Evolutionary conservation across 1,284 basidiomycete species (phyloP), one percentile per base, ranked within the genome.

Genomic region (Puccinia horiana): DNA sequence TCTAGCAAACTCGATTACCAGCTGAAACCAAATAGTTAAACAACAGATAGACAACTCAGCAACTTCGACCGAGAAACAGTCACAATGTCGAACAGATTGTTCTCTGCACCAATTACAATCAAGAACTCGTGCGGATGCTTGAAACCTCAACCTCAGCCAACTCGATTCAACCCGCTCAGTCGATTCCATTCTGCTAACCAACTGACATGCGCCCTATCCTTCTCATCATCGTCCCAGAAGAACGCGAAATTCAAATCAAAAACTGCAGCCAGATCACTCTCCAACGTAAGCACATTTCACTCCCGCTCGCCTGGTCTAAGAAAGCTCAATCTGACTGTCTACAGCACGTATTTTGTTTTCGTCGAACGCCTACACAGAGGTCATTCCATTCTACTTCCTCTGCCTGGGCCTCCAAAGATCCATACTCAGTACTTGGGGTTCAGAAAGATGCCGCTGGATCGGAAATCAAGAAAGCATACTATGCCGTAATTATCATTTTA

Each of bases 391-490:
- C 91, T 18, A 91, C 93, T 35, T 85, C 89, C 20, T 87, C 89
- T 23, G 87, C 88, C 65, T 86, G 86, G 82, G 91, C 91, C 9
- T 87, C 90, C n/a, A 97, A 95, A 87, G 92, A 95, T 86, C 97
- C 97, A 0, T 99, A 99, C 87, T 88, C 93, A 65, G 92, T 94
- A 26, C 89, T 99, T 12, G 96, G 96, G 40, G 93, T 99, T 18
- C 90, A 90, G 85, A 92, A 92, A 85, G 94, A 96, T 87, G 93
- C 96, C 67, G 90, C 91, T 37, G 87, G 91, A 26, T 91, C 92
- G 63, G 95, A 99, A 84, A 98, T 99, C 86, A 99, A 99, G 90
- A 96, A 97, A 88, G 91, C 91, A 0, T 99, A 99, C 88, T 99
- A 98, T 87, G 90, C 92, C 85, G 96, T 96, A 86, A 85, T 92